Conservation (phyloP, 768 basidiomycete species). For the Cystofilobasidium macerans region DNA sequence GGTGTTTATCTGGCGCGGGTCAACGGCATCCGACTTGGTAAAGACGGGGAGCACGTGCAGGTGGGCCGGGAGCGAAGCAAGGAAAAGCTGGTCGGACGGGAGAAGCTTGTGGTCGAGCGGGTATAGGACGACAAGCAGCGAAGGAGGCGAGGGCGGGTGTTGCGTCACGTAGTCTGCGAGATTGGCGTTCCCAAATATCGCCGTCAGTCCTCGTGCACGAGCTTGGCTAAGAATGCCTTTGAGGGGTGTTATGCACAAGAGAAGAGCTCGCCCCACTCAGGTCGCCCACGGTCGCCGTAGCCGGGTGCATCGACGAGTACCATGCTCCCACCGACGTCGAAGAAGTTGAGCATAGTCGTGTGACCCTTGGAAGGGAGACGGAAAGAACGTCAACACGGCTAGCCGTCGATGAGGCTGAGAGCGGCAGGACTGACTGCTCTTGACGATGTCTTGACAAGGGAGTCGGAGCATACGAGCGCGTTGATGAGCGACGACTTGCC, state of each 20-base stretch:
- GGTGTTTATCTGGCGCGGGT: not conserved
- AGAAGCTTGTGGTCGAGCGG: slow-evolving; percentile 8
- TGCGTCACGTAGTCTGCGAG: slow-evolving; percentile 16
- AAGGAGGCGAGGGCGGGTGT: slow-evolving; percentile 17
- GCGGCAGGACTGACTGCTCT: slow-evolving; percentile 7
- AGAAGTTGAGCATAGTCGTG: slow-evolving; percentile 27
- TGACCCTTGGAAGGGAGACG: slow-evolving; percentile 10
- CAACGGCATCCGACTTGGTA: slow-evolving; percentile 19
- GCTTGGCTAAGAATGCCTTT: not conserved
- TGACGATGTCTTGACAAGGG: slow-evolving; percentile 16
- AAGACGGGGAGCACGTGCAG: slow-evolving; percentile 23
- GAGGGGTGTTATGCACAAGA: slow-evolving; percentile 32
- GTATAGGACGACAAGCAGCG: slow-evolving; percentile 18
- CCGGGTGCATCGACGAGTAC: slow-evolving; percentile 65
- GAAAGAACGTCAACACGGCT: not conserved
- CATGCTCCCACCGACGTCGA: slow-evolving; percentile 14
- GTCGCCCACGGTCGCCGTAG: slow-evolving; percentile 61
- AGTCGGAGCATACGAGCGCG: slow-evolving; percentile 1
- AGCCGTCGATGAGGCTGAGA: not conserved
- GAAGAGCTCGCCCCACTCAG: slow-evolving; percentile 65
- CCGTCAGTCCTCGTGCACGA: not conserved
- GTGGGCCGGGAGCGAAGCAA: slow-evolving; percentile 16
- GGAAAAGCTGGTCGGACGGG: slow-evolving; percentile 20
- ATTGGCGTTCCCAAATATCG: not conserved
- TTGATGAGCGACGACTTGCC: slow-evolving; percentile 24